Evolutionary conservation across 768 basidiomycete genomes (phyloP).

Genomic region (Podaxis sp.): DNA sequence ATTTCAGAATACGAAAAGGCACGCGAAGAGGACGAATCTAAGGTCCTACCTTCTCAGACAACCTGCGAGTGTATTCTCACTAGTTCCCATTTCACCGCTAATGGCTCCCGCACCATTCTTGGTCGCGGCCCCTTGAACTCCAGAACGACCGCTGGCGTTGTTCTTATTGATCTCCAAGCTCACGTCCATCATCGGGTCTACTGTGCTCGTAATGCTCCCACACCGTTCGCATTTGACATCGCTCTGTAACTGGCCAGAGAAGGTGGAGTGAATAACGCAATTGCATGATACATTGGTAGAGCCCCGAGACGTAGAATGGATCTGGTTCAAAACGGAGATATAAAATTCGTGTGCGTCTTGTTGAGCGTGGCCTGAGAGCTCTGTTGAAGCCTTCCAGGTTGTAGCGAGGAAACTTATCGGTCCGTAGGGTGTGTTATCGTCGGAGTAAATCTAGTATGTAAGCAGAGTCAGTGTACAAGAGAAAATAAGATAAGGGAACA

Average conservation of each 20-base stretch:
- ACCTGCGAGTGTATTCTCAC: constrained; percentile 67
- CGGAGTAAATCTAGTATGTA: constrained; percentile 48
- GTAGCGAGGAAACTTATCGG: constrained; percentile 81
- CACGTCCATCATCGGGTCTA: constrained; percentile 90
- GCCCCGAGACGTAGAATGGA: constrained; percentile 76
- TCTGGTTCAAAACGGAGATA: constrained; percentile 80
- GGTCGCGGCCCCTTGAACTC: neutral
- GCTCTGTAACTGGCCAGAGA: constrained; percentile 83
- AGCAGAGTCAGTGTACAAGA: neutral
- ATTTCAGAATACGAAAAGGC: too few relatives aligned
- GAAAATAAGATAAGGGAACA: neutral
- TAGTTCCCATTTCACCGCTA: constrained; percentile 37
- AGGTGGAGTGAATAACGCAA: constrained; percentile 90
- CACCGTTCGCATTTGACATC: constrained; percentile 90
- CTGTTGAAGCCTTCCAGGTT: constrained; percentile 78
- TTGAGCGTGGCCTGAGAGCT: constrained; percentile 89
- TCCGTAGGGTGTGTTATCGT: constrained; percentile 63
- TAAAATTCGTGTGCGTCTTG: constrained; percentile 94
- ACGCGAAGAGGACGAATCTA: constrained; percentile 4
- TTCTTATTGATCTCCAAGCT: constrained; percentile 71
- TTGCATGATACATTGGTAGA: constrained; percentile 79
- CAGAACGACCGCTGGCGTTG: constrained; percentile 19
- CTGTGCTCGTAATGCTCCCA: constrained; percentile 69
- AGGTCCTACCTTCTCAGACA: constrained; percentile 67
- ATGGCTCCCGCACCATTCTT: constrained; percentile 24